A percentile compares a stretch with the other conserved stretches of the same genome.
These are phyloP conservation scores for Coffea humblotiana DNA, from an alignment of 305 asterid genomes.

Conservation along the genomic window DNA sequence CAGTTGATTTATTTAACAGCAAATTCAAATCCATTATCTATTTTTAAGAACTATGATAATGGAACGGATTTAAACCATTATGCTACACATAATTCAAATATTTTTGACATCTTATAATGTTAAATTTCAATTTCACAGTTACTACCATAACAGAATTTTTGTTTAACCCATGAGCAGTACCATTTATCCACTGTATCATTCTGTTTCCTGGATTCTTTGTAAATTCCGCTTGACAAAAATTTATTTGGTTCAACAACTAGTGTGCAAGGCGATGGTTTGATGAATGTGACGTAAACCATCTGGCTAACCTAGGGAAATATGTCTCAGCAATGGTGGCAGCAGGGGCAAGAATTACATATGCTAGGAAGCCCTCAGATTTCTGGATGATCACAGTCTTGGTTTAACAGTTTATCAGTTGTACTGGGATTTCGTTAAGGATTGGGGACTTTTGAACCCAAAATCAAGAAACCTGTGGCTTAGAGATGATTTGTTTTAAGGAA, in stretches of 20 bases:
- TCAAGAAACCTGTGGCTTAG: conserved; percentile 77
- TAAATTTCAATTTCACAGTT: neutral
- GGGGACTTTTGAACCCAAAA: conserved; percentile 73
- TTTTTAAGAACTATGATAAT: neutral
- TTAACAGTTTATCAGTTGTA: conserved; percentile 79
- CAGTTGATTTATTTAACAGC: neutral
- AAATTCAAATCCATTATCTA: neutral
- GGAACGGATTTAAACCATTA: neutral
- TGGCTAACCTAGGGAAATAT: conserved; percentile 89
- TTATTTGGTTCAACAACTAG: conserved; percentile 29
- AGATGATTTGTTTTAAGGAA: conserved; percentile 79
- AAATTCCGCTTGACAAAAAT: conserved; percentile 2
- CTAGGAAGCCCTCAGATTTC: conserved; percentile 44
- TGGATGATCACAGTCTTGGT: conserved; percentile 66
- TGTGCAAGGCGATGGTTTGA: conserved; percentile 93
- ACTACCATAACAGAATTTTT: neutral
- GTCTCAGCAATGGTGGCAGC: conserved; percentile 99
- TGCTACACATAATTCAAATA: neutral
- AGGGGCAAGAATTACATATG: conserved; percentile 82
- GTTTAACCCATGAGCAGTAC: neutral
- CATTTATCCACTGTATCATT: neutral
- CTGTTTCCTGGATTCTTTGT: neutral
- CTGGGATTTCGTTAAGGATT: conserved; percentile 97
- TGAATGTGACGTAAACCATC: conserved; percentile 61
- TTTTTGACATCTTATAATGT: neutral